These are phyloP conservation scores for Lepidium campestre DNA, from an alignment of 441 rosid species.

Conservation along the genomic window DNA sequence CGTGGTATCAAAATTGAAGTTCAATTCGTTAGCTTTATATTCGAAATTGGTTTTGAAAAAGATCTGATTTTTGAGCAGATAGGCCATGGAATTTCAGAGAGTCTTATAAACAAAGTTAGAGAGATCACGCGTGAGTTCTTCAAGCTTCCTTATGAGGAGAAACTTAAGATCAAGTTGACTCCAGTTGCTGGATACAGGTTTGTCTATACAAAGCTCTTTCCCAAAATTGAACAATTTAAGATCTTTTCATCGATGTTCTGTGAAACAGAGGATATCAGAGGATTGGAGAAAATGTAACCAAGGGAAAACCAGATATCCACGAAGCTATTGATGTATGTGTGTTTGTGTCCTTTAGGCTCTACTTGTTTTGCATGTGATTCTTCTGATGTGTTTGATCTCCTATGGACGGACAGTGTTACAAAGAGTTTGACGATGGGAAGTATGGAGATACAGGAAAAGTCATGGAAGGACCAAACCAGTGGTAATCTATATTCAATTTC, in stretches of 20 bases:
- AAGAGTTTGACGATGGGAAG: constrained; percentile 59
- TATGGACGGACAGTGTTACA: constrained; percentile 52
- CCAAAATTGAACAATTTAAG: background rate
- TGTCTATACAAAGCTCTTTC: background rate
- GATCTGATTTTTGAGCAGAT: constrained; percentile 34
- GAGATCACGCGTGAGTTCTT: constrained; percentile 43
- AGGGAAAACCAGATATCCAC: constrained; percentile 70
- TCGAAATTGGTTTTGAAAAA: background rate
- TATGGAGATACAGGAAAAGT: constrained; percentile 69
- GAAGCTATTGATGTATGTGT: constrained; percentile 82
- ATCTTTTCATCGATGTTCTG: background rate
- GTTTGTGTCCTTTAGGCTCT: background rate
- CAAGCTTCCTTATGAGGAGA: constrained; percentile 63
- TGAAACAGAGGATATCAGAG: constrained; percentile 84
- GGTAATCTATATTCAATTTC: constrained; percentile 32
- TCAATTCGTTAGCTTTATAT: background rate
- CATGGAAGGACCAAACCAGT: constrained; percentile 84
- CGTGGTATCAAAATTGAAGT: constrained; percentile 40
- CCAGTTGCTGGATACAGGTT: constrained; percentile 79
- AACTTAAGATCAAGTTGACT: constrained; percentile 70
- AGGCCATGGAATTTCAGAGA: constrained; percentile 76
- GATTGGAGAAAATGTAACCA: constrained; percentile 75
- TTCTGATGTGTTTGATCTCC: background rate
- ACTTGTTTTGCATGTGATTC: background rate
- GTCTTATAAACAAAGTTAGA: constrained; percentile 55